Conservation (phyloP, 306 rosid genomes). For the Oxytropis ochrocephala region DNA sequence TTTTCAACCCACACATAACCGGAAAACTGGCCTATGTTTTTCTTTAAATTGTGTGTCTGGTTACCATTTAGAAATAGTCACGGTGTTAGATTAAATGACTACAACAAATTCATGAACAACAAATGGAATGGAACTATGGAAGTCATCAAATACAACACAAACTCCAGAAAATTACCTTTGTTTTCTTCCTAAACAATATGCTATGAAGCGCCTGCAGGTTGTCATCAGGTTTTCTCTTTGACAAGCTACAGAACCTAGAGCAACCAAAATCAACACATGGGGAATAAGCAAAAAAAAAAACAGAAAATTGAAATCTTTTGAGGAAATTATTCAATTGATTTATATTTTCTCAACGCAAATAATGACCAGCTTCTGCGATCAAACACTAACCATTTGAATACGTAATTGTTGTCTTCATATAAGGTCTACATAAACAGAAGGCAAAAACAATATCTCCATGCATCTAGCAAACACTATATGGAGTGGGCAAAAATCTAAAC, state of each 20-base stretch:
- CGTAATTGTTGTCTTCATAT: background rate
- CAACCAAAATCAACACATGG: background rate
- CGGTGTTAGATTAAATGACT: background rate
- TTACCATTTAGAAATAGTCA: conserved; percentile 15
- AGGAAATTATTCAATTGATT: background rate
- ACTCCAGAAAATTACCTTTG: too few relatives aligned
- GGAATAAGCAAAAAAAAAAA: background rate
- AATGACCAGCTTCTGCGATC: background rate
- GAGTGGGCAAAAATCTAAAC: background rate
- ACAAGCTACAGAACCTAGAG: background rate
- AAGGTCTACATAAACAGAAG: background rate
- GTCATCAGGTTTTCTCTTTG: too few relatives aligned
- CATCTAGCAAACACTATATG: background rate
- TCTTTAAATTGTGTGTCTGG: conserved; percentile 53
- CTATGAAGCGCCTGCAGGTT: too few relatives aligned
- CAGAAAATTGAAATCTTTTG: background rate
- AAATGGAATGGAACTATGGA: too few relatives aligned
- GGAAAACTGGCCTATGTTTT: conserved; percentile 38
- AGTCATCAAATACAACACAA: too few relatives aligned
- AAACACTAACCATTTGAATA: background rate
- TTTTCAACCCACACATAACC: conserved; percentile 35
- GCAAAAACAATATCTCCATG: background rate
- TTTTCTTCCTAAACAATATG: too few relatives aligned
- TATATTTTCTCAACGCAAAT: background rate
- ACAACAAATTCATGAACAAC: too few relatives aligned